A percentile compares a stretch with the other conserved stretches of the same genome.
Conservation (phyloP, 1,139 yeast species). For the Meyerozyma sp. region DNA sequence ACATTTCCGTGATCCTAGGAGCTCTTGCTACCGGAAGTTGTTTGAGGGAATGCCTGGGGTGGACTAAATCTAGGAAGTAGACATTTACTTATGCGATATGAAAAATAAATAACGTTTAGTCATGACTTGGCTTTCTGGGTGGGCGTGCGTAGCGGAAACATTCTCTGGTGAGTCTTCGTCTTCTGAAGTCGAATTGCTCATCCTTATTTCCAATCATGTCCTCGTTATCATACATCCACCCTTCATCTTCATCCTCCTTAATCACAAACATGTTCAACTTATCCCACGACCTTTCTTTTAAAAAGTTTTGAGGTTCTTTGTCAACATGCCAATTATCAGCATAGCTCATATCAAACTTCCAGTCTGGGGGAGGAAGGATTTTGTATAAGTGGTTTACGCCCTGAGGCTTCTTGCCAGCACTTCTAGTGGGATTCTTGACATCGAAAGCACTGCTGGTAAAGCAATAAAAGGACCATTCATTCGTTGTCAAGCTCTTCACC, state of each 20-base stretch:
- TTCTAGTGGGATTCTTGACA: constrained; percentile 42
- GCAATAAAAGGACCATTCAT: constrained; percentile 47
- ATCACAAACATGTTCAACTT: constrained; percentile 16
- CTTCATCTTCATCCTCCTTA: constrained; percentile 37
- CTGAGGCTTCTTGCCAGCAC: constrained; percentile 55
- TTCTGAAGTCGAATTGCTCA: constrained; percentile 36
- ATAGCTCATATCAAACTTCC: constrained; percentile 59
- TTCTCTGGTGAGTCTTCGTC: constrained; percentile 52
- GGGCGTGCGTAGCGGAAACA: constrained; percentile 42
- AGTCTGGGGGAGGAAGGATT: constrained; percentile 63
- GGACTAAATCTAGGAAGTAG: constrained; percentile 8
- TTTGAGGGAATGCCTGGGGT: constrained; percentile 52
- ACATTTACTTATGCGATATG: neutral
- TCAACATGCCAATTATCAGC: constrained; percentile 70
- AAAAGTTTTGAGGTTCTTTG: constrained; percentile 47
- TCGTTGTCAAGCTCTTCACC: constrained; percentile 55
- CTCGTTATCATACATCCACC: constrained; percentile 38
- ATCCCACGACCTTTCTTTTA: constrained; percentile 37
- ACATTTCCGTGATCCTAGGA: constrained; percentile 42
- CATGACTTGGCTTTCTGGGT: constrained; percentile 21
- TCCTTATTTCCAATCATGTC: constrained; percentile 20
- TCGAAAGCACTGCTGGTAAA: constrained; percentile 46
- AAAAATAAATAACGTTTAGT: neutral
- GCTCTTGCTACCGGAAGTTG: constrained; percentile 46
- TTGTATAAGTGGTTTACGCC: constrained; percentile 56